Conservation (phyloP, 139 green algal species). For the Micractinium sp. region DNA sequence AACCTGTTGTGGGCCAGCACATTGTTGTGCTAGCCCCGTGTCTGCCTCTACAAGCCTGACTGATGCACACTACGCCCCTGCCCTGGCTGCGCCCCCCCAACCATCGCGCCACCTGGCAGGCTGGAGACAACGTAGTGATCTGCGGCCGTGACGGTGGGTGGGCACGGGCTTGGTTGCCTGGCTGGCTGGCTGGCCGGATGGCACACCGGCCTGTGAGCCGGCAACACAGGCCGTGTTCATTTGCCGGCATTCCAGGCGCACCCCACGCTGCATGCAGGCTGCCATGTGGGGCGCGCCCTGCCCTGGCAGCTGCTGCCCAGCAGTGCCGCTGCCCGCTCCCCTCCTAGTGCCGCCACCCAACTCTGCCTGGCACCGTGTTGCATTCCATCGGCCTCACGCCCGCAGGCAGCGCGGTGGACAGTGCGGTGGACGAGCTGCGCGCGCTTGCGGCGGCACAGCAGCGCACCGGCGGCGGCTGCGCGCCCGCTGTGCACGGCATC, state of each 20-base stretch:
- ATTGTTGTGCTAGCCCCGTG: too few relatives aligned
- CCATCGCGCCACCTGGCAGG: background rate
- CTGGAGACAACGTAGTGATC: slow-evolving; percentile 78
- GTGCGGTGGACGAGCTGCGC: slow-evolving; percentile 63
- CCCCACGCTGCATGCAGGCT: background rate
- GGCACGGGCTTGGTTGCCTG: background rate
- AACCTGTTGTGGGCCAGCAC: too few relatives aligned
- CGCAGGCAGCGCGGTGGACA: slow-evolving; percentile 54
- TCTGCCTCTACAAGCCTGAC: too few relatives aligned
- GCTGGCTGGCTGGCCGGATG: background rate
- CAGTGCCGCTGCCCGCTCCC: too few relatives aligned
- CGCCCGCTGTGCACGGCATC: slow-evolving; percentile 45
- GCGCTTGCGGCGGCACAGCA: background rate
- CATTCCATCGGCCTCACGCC: background rate
- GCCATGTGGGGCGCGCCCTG: background rate
- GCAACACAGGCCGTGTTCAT: too few relatives aligned
- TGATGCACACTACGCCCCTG: too few relatives aligned
- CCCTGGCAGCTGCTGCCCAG: too few relatives aligned
- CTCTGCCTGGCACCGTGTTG: background rate
- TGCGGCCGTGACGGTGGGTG: slow-evolving; percentile 68
- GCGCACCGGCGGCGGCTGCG: background rate
- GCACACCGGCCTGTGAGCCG: background rate
- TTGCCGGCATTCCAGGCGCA: background rate
- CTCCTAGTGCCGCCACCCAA: too few relatives aligned
- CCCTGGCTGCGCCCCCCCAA: too few relatives aligned